These are phyloP conservation scores for Spizellomyces sp. DNA, from an alignment of 192 early-diverging fungal genomes.

Conservation along the genomic window DNA sequence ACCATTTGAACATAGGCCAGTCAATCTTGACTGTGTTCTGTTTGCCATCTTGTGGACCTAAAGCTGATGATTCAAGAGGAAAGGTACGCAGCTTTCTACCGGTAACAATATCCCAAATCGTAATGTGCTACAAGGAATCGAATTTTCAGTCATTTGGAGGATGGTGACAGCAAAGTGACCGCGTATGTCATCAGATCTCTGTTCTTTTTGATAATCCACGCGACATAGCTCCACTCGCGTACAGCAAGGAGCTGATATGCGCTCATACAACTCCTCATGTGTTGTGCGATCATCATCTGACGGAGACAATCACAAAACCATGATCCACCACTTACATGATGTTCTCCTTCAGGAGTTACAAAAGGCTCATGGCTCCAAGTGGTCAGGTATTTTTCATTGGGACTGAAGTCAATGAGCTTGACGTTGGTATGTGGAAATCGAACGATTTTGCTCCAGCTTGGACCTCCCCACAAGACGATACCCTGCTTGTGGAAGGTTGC, in stretches of 20 bases:
- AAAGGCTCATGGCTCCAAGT: slow-evolving; percentile 91
- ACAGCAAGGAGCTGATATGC: background rate
- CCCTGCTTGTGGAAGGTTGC: slow-evolving; percentile 93
- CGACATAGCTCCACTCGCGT: slow-evolving; percentile 5
- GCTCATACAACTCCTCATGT: background rate
- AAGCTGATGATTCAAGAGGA: slow-evolving; percentile 45
- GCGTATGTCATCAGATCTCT: slow-evolving; percentile 23
- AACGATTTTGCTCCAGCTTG: slow-evolving; percentile 85
- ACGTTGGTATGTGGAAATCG: slow-evolving; percentile 91
- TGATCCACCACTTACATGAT: slow-evolving; percentile 50
- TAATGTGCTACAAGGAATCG: slow-evolving; percentile 32
- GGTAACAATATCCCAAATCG: slow-evolving; percentile 88
- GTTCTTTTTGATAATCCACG: slow-evolving; percentile 18
- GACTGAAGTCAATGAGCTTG: slow-evolving; percentile 89
- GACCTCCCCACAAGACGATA: slow-evolving; percentile 95
- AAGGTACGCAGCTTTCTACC: slow-evolving; percentile 91
- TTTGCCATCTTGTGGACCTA: background rate
- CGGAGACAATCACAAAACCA: background rate
- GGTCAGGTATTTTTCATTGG: slow-evolving; percentile 91
- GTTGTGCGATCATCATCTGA: slow-evolving; percentile 1
- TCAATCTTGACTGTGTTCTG: slow-evolving; percentile 52
- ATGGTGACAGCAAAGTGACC: background rate
- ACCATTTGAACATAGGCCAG: slow-evolving; percentile 99
- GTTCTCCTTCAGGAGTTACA: slow-evolving; percentile 63
- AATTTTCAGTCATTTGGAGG: background rate